phyloP scores from a whole-genome alignment of 1,284 basidiomycete species.

The Trichosporon asahii region DNA sequence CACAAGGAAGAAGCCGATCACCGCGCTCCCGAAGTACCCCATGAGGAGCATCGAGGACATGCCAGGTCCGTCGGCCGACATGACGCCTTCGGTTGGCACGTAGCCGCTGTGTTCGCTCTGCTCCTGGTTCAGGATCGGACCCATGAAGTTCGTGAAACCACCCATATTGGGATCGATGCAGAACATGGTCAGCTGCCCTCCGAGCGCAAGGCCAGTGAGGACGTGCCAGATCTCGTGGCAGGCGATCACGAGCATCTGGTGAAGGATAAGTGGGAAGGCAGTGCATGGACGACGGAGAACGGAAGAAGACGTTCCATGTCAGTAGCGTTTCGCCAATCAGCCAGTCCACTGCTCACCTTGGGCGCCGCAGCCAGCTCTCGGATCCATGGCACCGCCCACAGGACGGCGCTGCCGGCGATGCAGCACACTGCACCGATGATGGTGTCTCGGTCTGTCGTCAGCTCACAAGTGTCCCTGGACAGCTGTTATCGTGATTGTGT shows the following conservation, averaged over 20 bases:
- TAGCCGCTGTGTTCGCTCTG: background rate
- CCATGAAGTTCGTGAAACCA: conserved; percentile 45
- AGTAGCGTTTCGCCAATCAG: no score
- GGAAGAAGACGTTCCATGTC: background rate
- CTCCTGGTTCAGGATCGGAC: conserved; percentile 33
- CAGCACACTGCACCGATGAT: conserved; percentile 49
- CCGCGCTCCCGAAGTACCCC: conserved; percentile 46
- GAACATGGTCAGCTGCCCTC: conserved; percentile 46
- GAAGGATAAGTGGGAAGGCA: background rate
- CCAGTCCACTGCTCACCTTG: conserved; percentile 39
- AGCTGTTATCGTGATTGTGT: no score
- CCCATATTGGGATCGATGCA: conserved; percentile 52
- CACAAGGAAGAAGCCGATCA: conserved; percentile 47
- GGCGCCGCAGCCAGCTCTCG: conserved; percentile 44
- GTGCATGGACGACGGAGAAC: background rate
- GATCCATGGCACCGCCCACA: conserved; percentile 48
- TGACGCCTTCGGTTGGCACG: background rate
- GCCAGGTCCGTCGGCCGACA: background rate
- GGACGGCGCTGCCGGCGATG: conserved; percentile 41
- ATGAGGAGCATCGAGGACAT: conserved; percentile 40
- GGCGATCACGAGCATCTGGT: conserved; percentile 49
- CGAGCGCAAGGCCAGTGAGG: conserved; percentile 42
- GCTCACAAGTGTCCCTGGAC: no score
- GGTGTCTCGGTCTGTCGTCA: conserved; percentile 43
- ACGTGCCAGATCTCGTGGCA: conserved; percentile 50